Base-by-base conservation (phyloP, 2,329 filamentous ascomycete genomes). In the Thelonectria blattea region DNA sequence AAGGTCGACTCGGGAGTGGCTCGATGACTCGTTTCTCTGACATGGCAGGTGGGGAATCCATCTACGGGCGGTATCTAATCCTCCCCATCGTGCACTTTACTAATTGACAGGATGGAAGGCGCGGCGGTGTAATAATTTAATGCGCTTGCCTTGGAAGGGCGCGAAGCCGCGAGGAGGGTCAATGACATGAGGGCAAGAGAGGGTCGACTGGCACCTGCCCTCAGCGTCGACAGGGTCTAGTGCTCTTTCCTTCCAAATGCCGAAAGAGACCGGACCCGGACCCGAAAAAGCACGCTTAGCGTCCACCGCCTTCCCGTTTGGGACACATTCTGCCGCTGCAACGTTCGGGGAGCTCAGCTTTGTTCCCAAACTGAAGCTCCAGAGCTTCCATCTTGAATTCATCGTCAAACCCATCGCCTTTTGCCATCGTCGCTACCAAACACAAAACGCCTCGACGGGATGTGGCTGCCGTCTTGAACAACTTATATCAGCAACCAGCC, bases 281-380 rank as follows among this genome's bases (percentile, higher is more conserved):
- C 5, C 39, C 54, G 37, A 42, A 11, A 5, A 56, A 10, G 20
- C 22, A 45, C 6, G 10, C 42, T 39, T 22, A 18, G 11, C 6
- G 5, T 34, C 57, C 56, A 70, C 68, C 68, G 68, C 68, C 56
- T 71, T 68, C 68, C 52, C 3, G 2, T 56, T 67, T 39, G 3
- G 43, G 52, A 54, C 8, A 1, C 9, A 22, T 57, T 57, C 55
- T 64, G 54, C 64, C 64, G 58, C 56, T 15, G 46, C 39, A 14
- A 20, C 39, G 15, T n/a, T 47, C 14, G 17, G 39, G 37, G 50
- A 47, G 46, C 48, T 51, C 43, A 34, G 17, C 18, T 42, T 20
- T 18, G 12, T 37, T 45, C 46, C 43, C 37, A 7, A 30, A 30
- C 5, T 2, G 46, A 14, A 70, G 66, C 68, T 68, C 58, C 59